Evolutionary conservation across 768 basidiomycete species (phyloP), one percentile per base, ranked within the genome.

Genomic region (Sutorius australiensis): DNA sequence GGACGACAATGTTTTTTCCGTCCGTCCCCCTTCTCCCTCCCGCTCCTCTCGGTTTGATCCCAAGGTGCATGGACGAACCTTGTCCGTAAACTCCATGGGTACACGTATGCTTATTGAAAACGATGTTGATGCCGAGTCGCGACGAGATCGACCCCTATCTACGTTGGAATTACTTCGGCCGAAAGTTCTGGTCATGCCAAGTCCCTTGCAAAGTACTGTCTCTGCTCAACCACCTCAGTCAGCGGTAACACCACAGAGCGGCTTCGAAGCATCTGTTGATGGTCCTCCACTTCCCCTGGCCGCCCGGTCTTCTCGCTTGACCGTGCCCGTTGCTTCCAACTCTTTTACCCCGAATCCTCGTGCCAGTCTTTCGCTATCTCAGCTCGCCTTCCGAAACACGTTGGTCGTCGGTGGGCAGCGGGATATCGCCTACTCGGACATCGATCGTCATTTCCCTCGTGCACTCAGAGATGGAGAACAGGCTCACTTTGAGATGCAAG

Each of bases 131-230:
- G 45, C 46, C 46, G 68, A 72, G 44, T 62, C 58, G 2, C 59
- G 58, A 61, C 49, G 75, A 73, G 79, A 84, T 39, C 80, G 83
- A 34, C 82, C 77, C 17, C 84, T 82, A 62, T 91, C 89, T 10
- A 87, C 87, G 12, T 59, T 86, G 51, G 89, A 93, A 31, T 75
- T 95, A 40, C 76, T 95, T 60, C 80, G 93, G 19, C 94, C 94
- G 1, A 93, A 93, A 67, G 79, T 93, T n/a, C 83, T 97, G 41
- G 83, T 97, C 56, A 95, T 97, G 94, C 94, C 94, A 10, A 88
- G 87, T 55, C 90, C 92, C 2, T 73, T 95, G 34, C 89, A 94
- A 61, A 72, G 76, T 46, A 62, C 70, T 16, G 63, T 73, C 16
- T 61, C 68, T 34, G 56, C 68, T 27, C 57, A 70, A 19, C 57